Percentiles rank a stretch among this genome's conserved stretches.
These are phyloP conservation scores for Chlamydomonas sp. DNA, from an alignment of 139 green algal species.

Conservation along the genomic window DNA sequence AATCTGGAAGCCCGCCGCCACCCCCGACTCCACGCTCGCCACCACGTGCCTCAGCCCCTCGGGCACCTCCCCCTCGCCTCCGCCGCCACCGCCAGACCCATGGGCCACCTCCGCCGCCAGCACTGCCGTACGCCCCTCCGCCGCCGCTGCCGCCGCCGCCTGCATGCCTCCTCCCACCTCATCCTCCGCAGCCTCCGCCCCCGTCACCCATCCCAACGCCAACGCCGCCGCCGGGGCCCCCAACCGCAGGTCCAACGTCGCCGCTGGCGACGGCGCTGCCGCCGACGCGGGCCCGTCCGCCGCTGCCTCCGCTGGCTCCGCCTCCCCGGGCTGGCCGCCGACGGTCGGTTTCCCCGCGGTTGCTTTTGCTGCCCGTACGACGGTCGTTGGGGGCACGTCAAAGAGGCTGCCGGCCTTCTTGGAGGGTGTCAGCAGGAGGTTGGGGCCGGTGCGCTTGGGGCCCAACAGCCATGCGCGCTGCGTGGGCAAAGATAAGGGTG, in stretches of 20 bases:
- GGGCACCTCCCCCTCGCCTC: not conserved
- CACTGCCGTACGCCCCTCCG: not conserved
- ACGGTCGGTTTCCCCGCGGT: conserved; percentile 7
- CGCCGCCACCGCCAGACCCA: not conserved
- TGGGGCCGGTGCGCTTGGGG: conserved; percentile 81
- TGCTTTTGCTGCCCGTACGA: conserved; percentile 51
- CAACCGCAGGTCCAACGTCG: conserved; percentile 3
- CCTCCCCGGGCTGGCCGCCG: not conserved
- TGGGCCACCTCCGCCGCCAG: not conserved
- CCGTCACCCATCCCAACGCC: conserved; percentile 37
- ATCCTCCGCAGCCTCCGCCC: not conserved
- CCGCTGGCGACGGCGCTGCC: not conserved
- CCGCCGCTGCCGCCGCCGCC: not conserved
- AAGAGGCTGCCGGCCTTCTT: conserved; percentile 55
- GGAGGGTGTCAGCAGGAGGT: conserved; percentile 77
- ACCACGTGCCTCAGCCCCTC: conserved; percentile 45
- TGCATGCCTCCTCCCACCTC: not conserved
- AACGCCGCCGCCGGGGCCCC: not conserved
- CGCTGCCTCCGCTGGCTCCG: not conserved
- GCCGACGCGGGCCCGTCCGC: not conserved
- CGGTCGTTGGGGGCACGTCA: conserved; percentile 37
- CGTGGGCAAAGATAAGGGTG: conserved; percentile 2
- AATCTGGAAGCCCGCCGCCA: conserved; percentile 92
- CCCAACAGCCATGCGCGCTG: conserved; percentile 87
- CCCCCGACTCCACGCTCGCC: conserved; percentile 73